Evolutionary conservation across 2,329 filamentous ascomycete species (phyloP), one percentile per base, ranked within the genome.

Genomic region (Lachnellula cervina): DNA sequence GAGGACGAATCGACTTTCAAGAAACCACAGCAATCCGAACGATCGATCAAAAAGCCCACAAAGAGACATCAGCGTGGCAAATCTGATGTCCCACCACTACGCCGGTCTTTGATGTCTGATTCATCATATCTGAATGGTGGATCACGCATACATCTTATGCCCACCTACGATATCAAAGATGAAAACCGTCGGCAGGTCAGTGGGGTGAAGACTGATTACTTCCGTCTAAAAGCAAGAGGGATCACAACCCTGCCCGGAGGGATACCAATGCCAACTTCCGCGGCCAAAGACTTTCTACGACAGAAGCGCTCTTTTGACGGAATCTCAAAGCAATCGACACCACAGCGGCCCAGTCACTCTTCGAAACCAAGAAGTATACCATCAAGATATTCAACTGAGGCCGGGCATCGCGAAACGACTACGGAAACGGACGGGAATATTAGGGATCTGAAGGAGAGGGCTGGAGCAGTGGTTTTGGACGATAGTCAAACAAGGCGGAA

Each of bases 161-260:
- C 60, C 5, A 60, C 60, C n/a, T 66, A 65, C 35, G 57, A 51
- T 47, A 28, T 46, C 3, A 49, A 59, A 11, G 56, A 67, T 19
- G 65, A 68, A 37, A 51, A 44, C 17, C 59, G 62, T 19, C 59
- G 55, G 23, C 65, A 66, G 49, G 45, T 62, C 7, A 71, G 65
- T 53, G 69, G 69, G 4, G 68, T 70, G 5, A 59, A 68, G 38
- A 70, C 68, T 3, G 69, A 71, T 54, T 71, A 71, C 52, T 71
- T 70, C 51, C 64, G 69, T 19, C 56, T 71, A 14, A 70, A 71
- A 59, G 69, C 69, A 11, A 62, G 69, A 44, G 69, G 69, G 2
- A 69, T 71, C 8, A 58, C 54, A 2, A 70, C 67, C 28, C 58
- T 69, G 17, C 62, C 62, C 13, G 55, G 67, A 51, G 68, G 68